Evolutionary conservation across 2,329 filamentous ascomycete species (phyloP), one percentile per base, ranked within the genome.

Genomic region (Orbilia quercus): DNA sequence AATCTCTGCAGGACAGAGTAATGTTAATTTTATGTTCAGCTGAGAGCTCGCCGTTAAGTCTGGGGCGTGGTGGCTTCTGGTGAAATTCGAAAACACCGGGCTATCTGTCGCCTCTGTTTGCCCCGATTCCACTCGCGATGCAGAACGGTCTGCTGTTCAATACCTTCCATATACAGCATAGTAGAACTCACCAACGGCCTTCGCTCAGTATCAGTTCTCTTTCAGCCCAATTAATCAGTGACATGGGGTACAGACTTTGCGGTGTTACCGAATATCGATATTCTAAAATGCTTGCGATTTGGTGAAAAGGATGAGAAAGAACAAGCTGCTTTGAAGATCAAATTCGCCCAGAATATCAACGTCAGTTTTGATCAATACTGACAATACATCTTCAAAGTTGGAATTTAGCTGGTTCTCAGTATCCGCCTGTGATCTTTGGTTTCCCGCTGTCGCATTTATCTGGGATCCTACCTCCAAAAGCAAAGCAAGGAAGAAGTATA

Each of bases 111-210:
- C 53, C 28, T 31, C 18, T 42, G 20, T 40, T 42, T 42, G 31
- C 51, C 51, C 25, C 51, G 7, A 48, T 57, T 65, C 48, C 40
- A 28, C 50, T 55, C 51, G 28, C 31, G 60, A 57, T 42, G 36
- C 51, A 55, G 28, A 66, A 58, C 62, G 11, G 53, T 40, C 45
- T 47, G 44, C 62, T 58, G 51, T 51, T 31, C 14, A 25, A 66
- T n/a, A 66, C 62, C 62, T 66, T 67, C 63, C 45, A n/a, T 36
- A 59, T 67, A n/a, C 23, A 53, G 63, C 4, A 31, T 53, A 59
- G 53, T 36, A 45, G 45, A 59, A 40, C 31, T 22, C 58, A n/a
- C 16, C 34, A 67, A 66, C 44, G 45, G 50, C 34, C 22, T 66
- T 23, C 51, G 42, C 53, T 58, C 18, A 34, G 42, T 31, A 16